phyloP scores from a whole-genome alignment of 2,329 filamentous ascomycete genomes.

The Zymoseptoria passerinii region DNA sequence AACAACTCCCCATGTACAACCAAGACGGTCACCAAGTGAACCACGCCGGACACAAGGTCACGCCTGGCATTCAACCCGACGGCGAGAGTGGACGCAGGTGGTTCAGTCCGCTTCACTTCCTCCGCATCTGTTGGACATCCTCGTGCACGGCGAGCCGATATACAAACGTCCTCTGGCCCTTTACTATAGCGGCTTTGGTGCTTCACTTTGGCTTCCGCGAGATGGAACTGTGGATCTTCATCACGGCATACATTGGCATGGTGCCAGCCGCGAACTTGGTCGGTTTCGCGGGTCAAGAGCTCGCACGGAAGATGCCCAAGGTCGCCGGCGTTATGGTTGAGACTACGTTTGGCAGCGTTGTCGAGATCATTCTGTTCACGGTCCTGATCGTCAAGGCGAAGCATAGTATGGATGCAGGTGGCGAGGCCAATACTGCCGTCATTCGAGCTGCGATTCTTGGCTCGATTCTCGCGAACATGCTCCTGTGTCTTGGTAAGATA shows the following conservation, averaged over 20 bases:
- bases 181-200: slow-evolving; percentile 41
- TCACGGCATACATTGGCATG: slow-evolving; percentile 43
- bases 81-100: slow-evolving; percentile 42
- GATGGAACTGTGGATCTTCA: slow-evolving; percentile 38
- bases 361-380: slow-evolving; percentile 77
- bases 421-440: slow-evolving; percentile 40
- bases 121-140: slow-evolving; percentile 37
- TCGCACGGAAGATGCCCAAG: slow-evolving; percentile 66
- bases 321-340: slow-evolving; percentile 54
- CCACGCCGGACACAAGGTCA: slow-evolving; percentile 38
- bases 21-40: slow-evolving; percentile 30
- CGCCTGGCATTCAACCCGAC: slow-evolving; percentile 36
- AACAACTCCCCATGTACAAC: slow-evolving; percentile 19
- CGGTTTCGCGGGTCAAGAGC: slow-evolving; percentile 58
- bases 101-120: slow-evolving; percentile 37
- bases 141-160: slow-evolving; percentile 40
- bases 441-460: slow-evolving; percentile 77
- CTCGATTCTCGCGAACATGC: slow-evolving; percentile 70
- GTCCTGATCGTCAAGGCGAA: slow-evolving; percentile 48
- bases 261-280: slow-evolving; percentile 44
- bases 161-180: slow-evolving; percentile 44
- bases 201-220: slow-evolving; percentile 38
- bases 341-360: slow-evolving; percentile 56
- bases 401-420: slow-evolving; percentile 1
- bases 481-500: slow-evolving; percentile 62